These are phyloP conservation scores for Gaeumannomyces sp. DNA, from an alignment of 2,329 filamentous ascomycete species.

Conservation along the genomic window DNA sequence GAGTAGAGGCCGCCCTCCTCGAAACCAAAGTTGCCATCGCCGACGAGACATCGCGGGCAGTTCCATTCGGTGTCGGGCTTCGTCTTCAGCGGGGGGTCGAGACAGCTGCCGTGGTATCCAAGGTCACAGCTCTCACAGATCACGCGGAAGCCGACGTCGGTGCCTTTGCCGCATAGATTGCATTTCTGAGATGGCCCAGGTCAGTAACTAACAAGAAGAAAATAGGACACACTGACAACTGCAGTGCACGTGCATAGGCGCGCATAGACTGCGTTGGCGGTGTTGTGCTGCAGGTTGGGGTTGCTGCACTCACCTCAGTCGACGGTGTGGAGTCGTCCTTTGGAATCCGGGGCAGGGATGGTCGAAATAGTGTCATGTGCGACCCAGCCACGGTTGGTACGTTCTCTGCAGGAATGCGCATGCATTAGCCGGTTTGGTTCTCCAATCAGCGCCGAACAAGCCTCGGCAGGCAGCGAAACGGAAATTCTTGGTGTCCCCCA, in stretches of 20 bases:
- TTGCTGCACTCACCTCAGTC: constrained; percentile 33
- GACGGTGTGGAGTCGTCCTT: constrained; percentile 43
- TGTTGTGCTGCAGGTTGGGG: not conserved
- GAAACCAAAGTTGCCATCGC: constrained; percentile 94
- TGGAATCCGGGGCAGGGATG: constrained; percentile 63
- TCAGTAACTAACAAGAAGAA: constrained; percentile 10
- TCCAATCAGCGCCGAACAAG: constrained; percentile 18
- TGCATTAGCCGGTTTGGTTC: constrained; percentile 21
- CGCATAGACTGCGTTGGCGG: not conserved
- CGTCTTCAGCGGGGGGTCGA: constrained; percentile 75
- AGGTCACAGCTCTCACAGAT: constrained; percentile 89
- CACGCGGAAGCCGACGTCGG: constrained; percentile 64
- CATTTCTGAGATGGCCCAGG: constrained; percentile 53
- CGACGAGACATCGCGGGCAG: constrained; percentile 88
- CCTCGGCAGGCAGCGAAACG: constrained; percentile 14
- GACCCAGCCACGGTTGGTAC: constrained; percentile 88
- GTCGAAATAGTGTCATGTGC: constrained; percentile 91
- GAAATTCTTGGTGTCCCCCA: not conserved
- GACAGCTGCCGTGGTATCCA: constrained; percentile 77
- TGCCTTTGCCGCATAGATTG: constrained; percentile 76
- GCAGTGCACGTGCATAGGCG: not conserved
- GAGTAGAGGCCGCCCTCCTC: constrained; percentile 96
- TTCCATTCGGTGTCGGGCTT: constrained; percentile 90
- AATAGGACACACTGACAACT: not conserved
- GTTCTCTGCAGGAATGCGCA: constrained; percentile 37